Evolutionary conservation across 1,284 basidiomycete species (phyloP).

Genomic region (Fomitopsis pinicola): DNA sequence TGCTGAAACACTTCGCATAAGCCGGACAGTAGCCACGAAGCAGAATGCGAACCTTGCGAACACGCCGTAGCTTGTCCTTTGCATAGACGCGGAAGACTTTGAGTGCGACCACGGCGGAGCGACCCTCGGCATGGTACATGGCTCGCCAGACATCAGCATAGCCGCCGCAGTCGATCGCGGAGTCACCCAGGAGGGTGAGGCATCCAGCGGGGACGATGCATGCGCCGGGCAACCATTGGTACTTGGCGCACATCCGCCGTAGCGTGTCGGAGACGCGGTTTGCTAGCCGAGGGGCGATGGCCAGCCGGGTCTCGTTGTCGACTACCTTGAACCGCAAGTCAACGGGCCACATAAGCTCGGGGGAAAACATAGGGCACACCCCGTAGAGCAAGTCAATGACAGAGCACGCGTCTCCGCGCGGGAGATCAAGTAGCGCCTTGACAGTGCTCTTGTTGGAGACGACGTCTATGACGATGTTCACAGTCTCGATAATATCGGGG

Average conservation of each 20-base stretch:
- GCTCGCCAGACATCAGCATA: slow-evolving; percentile 1
- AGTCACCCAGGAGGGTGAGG: neutral
- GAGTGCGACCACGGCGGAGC: neutral
- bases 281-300: neutral
- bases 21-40: neutral
- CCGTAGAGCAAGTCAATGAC: neutral
- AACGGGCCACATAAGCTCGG: neutral
- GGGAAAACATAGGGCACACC: neutral
- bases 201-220: neutral
- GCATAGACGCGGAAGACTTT: neutral
- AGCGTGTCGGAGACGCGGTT: neutral
- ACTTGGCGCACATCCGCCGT: neutral
- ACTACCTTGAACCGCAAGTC: neutral
- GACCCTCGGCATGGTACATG: neutral
- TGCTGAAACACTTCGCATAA: neutral
- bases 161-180: neutral
- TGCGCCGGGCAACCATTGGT: neutral
- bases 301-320: neutral
- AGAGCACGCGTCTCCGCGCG: neutral
- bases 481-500: neutral
- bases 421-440: neutral
- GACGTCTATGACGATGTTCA: neutral
- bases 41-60: neutral
- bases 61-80: neutral
- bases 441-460: neutral